These are phyloP conservation scores for Gymnopilus dilepis DNA, from an alignment of 768 basidiomycete species.

Conservation along the genomic window DNA sequence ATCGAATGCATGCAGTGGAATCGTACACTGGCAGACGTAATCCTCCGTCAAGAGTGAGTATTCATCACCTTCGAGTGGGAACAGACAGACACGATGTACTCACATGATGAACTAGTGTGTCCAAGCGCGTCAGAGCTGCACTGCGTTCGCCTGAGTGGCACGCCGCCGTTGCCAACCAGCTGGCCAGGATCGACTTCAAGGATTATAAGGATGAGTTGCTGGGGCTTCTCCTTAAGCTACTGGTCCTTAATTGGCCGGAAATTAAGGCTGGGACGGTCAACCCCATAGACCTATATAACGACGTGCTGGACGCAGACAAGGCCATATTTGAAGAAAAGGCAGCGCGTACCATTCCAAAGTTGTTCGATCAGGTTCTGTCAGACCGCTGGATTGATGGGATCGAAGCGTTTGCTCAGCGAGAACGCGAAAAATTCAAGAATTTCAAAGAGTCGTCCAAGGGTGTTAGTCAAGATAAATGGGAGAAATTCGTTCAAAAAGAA, in stretches of 20 bases:
- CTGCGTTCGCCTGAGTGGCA: background rate
- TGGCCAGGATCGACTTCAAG: background rate
- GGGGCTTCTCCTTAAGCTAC: background rate
- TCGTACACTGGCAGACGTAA: background rate
- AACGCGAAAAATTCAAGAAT: background rate
- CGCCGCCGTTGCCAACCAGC: background rate
- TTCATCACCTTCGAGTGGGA: too few relatives aligned
- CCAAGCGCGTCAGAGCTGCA: background rate
- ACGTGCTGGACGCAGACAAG: background rate
- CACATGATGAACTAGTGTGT: background rate
- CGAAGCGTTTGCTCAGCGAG: background rate
- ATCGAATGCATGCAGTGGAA: slow-evolving; percentile 1
- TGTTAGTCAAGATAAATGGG: background rate
- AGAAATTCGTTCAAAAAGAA: background rate
- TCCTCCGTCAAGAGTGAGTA: background rate
- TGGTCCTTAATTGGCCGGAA: background rate
- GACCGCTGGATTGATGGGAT: background rate
- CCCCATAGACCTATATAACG: background rate
- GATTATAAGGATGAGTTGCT: background rate
- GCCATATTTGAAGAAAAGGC: background rate
- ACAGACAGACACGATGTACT: too few relatives aligned
- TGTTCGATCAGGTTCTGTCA: background rate
- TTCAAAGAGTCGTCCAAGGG: background rate
- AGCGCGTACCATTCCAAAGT: background rate
- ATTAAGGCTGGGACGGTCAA: background rate